Base-by-base conservation (phyloP, 108 stramenopile species). In the Nitzschia putrida region DNA sequence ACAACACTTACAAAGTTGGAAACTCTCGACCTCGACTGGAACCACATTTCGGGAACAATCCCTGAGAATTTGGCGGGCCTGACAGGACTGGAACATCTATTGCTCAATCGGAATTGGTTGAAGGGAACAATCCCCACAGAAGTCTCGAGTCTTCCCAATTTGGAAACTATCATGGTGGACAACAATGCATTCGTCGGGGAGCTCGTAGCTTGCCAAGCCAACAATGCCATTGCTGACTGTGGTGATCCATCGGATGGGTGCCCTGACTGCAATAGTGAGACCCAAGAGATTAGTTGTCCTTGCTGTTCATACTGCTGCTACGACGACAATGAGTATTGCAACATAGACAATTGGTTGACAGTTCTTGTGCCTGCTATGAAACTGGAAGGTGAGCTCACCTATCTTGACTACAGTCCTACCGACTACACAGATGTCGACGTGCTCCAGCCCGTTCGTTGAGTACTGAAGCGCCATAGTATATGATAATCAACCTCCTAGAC, bases 121-220 rank as follows among this genome's bases (percentile, higher is more conserved):
- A 64, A 70, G 18, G 88, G 88, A 14, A 76, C 74, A 4, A 80
- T 89, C 47, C 88, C 85, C 2, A 37, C 49, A n/a, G 76, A 69
- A 37, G 39, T 89, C 40, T 78, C 80, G 7, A 56, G 38, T 45
- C 44, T 75, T 37, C 71, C 79, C 39, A 80, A 74, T 49, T 66
- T 89, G 66, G 68, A 73, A 47, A 77, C 82, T 51, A 70, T 89
- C 18, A 83, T 77, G 83, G n/a, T 89, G 38, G 80, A 80, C 68
- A 80, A 84, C 43, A 89, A 89, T 47, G 20, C 63, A 2, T 68
- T 89, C 24, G 73, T 71, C 0, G 85, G 83, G 14, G 57, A 45
- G 2, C 57, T 74, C 10, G 0, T 41, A n/a, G 37, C 50, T 5
- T 71, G 51, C 51, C 66, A 57, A 25, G 42, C 64, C 38, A 50